Base-by-base conservation (phyloP, 805 yeast genomes). In the Metschnikowia sp. region DNA sequence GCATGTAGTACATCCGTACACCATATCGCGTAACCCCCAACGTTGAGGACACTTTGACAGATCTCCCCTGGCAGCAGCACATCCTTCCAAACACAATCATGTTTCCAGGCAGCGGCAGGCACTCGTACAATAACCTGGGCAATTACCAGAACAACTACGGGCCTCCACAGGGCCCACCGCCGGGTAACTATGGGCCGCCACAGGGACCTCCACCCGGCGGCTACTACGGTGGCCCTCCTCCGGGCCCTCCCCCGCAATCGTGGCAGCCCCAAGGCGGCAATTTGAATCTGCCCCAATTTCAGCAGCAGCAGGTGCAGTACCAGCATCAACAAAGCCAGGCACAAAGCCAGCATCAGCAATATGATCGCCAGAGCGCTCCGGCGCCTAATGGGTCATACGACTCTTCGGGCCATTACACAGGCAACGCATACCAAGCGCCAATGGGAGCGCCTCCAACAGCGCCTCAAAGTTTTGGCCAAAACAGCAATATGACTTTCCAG, bases 401-500 rank as follows among this genome's bases (percentile, higher is more conserved):
- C 42, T 38, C 49, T 11, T 44, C 30, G 37, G 58, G 59, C 22
- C 47, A 56, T 32, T 56, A 56, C 41, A 48, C 36, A 34, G 51
- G 38, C 45, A 28, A 18, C 31, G 34, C 38, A 5, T 22, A 18
- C 4, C 47, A 37, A 41, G 13, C 31, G 30, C 44, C 46, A 10
- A 36, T 41, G 38, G 46, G 42, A 5, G 39, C 48, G 11, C 50
- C 50, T 4, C 75, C 75, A 8, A 57, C 64, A 8, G 58, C 62
- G 3, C 72, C 74, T 0, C 76, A 71, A 51, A 56, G 57, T 31
- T 71, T 71, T 43, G 70, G 69, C 11, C 66, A 63, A 44, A 65
- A 68, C 50, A 51, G 66, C 39, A 59, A 60, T 48, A 62, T 66
- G 60, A 65, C 73, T 4, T 71, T 60, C 57, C 83, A 81, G 60